These are phyloP conservation scores for Fusarium domesticum DNA, from an alignment of 2,329 filamentous ascomycete species.

Conservation along the genomic window DNA sequence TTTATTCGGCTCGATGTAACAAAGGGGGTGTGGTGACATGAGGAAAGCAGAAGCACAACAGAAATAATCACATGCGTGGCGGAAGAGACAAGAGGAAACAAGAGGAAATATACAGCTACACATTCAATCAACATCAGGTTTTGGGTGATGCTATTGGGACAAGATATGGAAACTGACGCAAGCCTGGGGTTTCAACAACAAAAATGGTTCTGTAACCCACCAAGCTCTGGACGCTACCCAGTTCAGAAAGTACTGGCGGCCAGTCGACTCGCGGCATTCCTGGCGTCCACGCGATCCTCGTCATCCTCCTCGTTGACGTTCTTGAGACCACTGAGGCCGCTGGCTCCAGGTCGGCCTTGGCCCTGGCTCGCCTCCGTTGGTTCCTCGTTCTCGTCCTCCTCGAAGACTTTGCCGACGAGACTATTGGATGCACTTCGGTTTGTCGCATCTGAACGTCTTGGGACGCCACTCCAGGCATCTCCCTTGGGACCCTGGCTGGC, in stretches of 20 bases:
- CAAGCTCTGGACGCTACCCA: constrained; percentile 13
- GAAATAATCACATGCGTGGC: not conserved
- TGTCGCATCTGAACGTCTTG: constrained; percentile 74
- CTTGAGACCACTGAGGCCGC: constrained; percentile 48
- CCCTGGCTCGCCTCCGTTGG: constrained; percentile 37
- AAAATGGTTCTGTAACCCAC: too few relatives aligned
- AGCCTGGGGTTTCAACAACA: constrained; percentile 15
- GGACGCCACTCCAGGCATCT: constrained; percentile 96
- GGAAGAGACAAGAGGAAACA: not conserved
- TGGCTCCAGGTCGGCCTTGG: constrained; percentile 36
- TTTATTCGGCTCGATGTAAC: constrained; percentile 6
- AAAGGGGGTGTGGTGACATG: constrained; percentile 4
- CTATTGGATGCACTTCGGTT: constrained; percentile 74
- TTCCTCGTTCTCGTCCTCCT: constrained; percentile 56
- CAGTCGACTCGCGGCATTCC: constrained; percentile 90
- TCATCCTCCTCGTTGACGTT: constrained; percentile 76
- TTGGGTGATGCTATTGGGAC: constrained; percentile 26
- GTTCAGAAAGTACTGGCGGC: constrained; percentile 86
- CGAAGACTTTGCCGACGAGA: constrained; percentile 61
- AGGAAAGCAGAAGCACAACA: constrained; percentile 1
- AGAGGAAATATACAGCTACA: constrained; percentile 15
- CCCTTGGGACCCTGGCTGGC: constrained; percentile 94
- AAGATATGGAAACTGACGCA: constrained; percentile 20
- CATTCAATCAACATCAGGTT: constrained; percentile 21
- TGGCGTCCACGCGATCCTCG: constrained; percentile 89